Evolutionary conservation across 1,139 yeast species (phyloP).

Genomic region (Yamadazyma pseudoaaseri): DNA sequence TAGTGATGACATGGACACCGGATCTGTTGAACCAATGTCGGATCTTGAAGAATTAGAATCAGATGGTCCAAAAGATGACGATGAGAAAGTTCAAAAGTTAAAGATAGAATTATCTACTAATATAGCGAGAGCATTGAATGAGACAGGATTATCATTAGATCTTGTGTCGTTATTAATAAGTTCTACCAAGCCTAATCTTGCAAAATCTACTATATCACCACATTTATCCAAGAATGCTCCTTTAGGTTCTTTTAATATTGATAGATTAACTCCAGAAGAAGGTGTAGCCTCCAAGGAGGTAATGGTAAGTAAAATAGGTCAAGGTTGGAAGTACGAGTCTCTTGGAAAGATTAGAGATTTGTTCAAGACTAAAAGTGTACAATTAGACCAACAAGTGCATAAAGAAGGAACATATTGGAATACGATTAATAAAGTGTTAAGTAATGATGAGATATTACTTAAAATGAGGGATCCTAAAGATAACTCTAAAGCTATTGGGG

Average conservation of each 20-base stretch:
- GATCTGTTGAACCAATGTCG: slow-evolving; percentile 5
- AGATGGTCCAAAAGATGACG: slow-evolving; percentile 11
- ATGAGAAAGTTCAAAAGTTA: slow-evolving; percentile 53
- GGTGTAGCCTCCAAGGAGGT: slow-evolving; percentile 17
- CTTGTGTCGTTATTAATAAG: slow-evolving; percentile 82
- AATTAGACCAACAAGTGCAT: slow-evolving; percentile 52
- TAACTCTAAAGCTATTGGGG: slow-evolving; percentile 58
- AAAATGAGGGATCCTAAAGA: slow-evolving; percentile 57
- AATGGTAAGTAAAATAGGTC: slow-evolving; percentile 51
- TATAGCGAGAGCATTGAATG: slow-evolving; percentile 75
- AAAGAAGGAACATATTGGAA: slow-evolving; percentile 79
- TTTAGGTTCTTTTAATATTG: slow-evolving; percentile 76
- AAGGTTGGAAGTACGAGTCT: slow-evolving; percentile 86
- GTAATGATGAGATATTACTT: slow-evolving; percentile 68
- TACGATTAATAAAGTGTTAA: slow-evolving; percentile 47
- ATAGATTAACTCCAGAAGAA: slow-evolving; percentile 38
- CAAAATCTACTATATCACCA: slow-evolving; percentile 86
- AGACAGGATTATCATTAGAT: slow-evolving; percentile 83
- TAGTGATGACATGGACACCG: slow-evolving; percentile 7
- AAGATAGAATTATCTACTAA: slow-evolving; percentile 56
- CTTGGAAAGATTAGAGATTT: slow-evolving; percentile 53
- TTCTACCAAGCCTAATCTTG: slow-evolving; percentile 81
- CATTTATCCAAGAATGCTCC: slow-evolving; percentile 77
- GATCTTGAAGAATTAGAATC: slow-evolving; percentile 7
- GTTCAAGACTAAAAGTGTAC: slow-evolving; percentile 50